phyloP scores from a whole-genome alignment of 1,284 basidiomycete species.

The Melampsora americana region DNA sequence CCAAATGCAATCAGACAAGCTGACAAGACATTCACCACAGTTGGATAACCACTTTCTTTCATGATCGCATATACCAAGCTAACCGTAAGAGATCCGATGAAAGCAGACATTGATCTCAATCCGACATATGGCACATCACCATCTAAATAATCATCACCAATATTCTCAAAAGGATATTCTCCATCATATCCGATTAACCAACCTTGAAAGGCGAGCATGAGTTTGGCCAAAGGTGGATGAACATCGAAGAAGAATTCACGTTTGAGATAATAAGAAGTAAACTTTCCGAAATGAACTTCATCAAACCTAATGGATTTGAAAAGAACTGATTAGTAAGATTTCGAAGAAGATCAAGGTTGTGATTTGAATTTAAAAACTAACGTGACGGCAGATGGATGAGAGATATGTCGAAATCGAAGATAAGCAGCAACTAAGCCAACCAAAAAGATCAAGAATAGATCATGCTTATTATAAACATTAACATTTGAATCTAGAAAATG shows the following conservation, averaged over 20 bases:
- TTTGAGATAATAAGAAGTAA: slow-evolving; percentile 83
- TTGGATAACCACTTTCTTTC: slow-evolving; percentile 94
- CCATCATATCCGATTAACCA: slow-evolving; percentile 97
- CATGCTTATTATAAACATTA: slow-evolving; percentile 19
- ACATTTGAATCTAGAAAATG: not conserved
- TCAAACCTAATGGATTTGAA: slow-evolving; percentile 72
- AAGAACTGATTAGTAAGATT: not conserved
- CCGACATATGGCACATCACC: slow-evolving; percentile 89
- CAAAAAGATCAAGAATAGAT: slow-evolving; percentile 45
- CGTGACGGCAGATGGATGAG: slow-evolving; percentile 90
- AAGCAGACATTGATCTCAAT: slow-evolving; percentile 84
- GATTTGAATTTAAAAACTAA: slow-evolving; percentile 52
- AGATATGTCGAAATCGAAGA: slow-evolving; percentile 87
- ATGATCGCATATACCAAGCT: slow-evolving; percentile 92
- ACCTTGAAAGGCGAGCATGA: slow-evolving; percentile 84
- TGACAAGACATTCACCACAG: slow-evolving; percentile 51
- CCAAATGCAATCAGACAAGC: slow-evolving; percentile 40
- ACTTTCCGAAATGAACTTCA: slow-evolving; percentile 92
- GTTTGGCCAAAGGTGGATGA: slow-evolving; percentile 91
- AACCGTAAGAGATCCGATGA: slow-evolving; percentile 82
- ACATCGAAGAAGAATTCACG: slow-evolving; percentile 99
- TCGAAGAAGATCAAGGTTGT: not conserved
- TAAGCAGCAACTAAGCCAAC: slow-evolving; percentile 54
- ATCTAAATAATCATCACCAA: slow-evolving; percentile 85
- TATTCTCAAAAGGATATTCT: slow-evolving; percentile 86